Evolutionary conservation across 768 basidiomycete genomes (phyloP).

Genomic region (Serendipita indica): DNA sequence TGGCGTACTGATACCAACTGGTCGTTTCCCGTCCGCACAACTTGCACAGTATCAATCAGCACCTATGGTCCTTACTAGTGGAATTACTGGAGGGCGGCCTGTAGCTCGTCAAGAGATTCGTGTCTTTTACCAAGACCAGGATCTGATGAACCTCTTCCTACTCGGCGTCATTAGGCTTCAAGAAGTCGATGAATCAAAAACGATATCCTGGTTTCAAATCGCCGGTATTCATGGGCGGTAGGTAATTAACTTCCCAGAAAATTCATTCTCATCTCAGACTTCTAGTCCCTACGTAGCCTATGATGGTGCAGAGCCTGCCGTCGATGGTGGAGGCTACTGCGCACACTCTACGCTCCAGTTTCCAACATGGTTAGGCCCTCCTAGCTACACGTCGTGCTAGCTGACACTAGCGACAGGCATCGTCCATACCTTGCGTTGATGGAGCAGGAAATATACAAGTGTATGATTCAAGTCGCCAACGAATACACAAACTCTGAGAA

Average conservation of each 20-base stretch:
- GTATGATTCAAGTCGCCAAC: conserved; percentile 29
- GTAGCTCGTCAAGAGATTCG: conserved; percentile 11
- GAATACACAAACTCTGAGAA: conserved; percentile 22
- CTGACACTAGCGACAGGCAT: conserved; percentile 24
- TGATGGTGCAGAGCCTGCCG: conserved; percentile 24
- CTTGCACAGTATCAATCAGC: no score
- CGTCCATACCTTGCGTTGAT: conserved; percentile 36
- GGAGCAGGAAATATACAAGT: conserved; percentile 37
- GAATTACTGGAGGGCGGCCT: no score
- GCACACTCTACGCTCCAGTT: conserved; percentile 38
- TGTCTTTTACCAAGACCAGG: background rate
- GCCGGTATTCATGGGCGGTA: conserved; percentile 36
- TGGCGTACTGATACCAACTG: no score
- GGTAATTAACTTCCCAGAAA: background rate
- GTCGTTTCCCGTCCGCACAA: no score
- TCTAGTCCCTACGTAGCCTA: conserved; percentile 28
- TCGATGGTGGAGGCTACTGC: conserved; percentile 30
- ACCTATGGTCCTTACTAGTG: no score
- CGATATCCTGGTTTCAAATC: conserved; percentile 32
- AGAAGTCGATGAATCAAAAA: conserved; percentile 20
- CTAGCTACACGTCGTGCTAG: background rate
- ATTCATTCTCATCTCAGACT: background rate
- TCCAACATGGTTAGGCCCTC: conserved; percentile 29
- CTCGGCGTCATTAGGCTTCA: conserved; percentile 18
- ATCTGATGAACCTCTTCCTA: conserved; percentile 11